Evolutionary conservation across 2,329 filamentous ascomycete genomes (phyloP).

Genomic region (Aaosphaeria pasadenensis): DNA sequence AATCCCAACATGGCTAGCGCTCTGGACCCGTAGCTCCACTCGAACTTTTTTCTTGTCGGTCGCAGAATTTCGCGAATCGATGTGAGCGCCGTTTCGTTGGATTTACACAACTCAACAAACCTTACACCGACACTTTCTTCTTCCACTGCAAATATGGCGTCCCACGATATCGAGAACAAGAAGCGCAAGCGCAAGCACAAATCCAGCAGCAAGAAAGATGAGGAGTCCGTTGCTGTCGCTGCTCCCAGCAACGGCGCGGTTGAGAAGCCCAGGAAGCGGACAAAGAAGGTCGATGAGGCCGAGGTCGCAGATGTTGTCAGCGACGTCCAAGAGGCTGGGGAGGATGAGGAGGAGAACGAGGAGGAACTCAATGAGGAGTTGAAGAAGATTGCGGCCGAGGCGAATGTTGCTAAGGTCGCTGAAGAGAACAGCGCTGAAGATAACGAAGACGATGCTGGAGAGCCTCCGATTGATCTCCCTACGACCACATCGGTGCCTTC

Average conservation of each 20-base stretch:
- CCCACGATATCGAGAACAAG: conserved; percentile 39
- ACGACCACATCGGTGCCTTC: conserved; percentile 57
- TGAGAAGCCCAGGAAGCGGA: conserved; percentile 39
- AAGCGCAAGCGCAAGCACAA: conserved; percentile 51
- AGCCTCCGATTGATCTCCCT: conserved; percentile 48
- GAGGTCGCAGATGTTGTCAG: conserved; percentile 11
- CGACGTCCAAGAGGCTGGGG: conserved; percentile 11
- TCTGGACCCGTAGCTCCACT: neutral
- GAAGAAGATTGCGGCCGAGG: conserved; percentile 28
- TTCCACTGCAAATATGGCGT: conserved; percentile 25
- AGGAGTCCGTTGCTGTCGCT: conserved; percentile 16
- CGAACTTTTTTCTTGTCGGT: conserved; percentile 3
- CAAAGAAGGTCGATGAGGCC: conserved; percentile 37
- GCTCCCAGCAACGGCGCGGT: conserved; percentile 34
- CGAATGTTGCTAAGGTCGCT: conserved; percentile 19
- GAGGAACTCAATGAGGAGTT: conserved; percentile 33
- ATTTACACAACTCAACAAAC: neutral
- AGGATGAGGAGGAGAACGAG: conserved; percentile 28
- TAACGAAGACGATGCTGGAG: conserved; percentile 26
- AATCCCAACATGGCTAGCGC: too few species aligned
- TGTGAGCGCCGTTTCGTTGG: too few species aligned
- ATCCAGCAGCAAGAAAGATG: conserved; percentile 28
- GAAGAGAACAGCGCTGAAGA: conserved; percentile 29
- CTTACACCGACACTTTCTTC: conserved; percentile 3
- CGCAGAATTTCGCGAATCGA: neutral